Evolutionary conservation across 768 basidiomycete species (phyloP).

Genomic region (Asterophora parasitica): DNA sequence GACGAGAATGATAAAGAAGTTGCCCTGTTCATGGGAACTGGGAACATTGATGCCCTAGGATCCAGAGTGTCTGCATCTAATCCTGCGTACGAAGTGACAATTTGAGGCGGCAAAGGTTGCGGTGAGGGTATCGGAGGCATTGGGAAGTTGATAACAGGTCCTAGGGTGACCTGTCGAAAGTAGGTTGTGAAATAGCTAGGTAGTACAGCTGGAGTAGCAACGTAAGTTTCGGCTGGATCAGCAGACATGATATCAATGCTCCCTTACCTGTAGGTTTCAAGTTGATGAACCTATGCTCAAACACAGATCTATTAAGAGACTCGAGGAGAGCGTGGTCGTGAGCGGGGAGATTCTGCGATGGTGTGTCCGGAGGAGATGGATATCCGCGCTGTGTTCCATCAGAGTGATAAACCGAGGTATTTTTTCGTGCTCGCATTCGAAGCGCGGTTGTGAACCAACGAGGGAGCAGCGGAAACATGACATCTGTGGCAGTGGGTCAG

Average conservation of each 20-base stretch:
- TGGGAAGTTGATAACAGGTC: constrained; percentile 58
- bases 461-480: constrained; percentile 71
- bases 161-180: constrained; percentile 59
- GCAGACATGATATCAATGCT: not conserved
- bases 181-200: constrained; percentile 69
- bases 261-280: constrained; percentile 58
- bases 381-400: constrained; percentile 37
- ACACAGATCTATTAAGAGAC: constrained; percentile 60
- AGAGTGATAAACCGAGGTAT: constrained; percentile 48
- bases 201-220: constrained; percentile 44
- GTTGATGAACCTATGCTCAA: constrained; percentile 69
- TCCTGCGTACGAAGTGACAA: constrained; percentile 35
- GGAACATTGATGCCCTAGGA: constrained; percentile 31
- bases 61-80: constrained; percentile 30
- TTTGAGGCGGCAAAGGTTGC: constrained; percentile 47
- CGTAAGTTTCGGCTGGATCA: not conserved
- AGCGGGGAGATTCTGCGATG: constrained; percentile 27
- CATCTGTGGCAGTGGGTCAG: constrained; percentile 38
- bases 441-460: constrained; percentile 75
- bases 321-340: constrained; percentile 74
- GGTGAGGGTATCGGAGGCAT: constrained; percentile 70
- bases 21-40: constrained; percentile 33
- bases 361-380: constrained; percentile 29
- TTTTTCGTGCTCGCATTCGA: constrained; percentile 44
- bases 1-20: constrained; percentile 53